Evolutionary conservation across 352 stramenopile species (phyloP).

Genomic region (Phytopythium cucurbitacearum): DNA sequence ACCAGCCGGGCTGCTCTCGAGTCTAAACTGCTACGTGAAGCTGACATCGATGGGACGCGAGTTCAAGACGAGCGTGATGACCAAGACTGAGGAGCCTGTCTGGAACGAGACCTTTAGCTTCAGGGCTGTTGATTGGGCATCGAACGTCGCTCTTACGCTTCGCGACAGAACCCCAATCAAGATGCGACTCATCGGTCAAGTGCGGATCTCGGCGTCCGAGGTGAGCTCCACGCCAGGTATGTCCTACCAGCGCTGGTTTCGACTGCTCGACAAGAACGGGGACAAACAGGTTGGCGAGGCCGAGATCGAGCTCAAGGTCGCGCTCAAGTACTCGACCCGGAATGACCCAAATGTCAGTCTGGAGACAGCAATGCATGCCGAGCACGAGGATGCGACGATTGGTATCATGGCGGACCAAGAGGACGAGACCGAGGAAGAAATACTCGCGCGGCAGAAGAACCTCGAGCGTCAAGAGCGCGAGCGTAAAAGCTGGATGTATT

Average conservation of each 20-base stretch:
- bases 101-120: conserved; percentile 83
- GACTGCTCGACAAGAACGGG: conserved; percentile 42
- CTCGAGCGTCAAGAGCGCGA: conserved; percentile 52
- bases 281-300: conserved; percentile 29
- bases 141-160: conserved; percentile 56
- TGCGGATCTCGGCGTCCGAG: conserved; percentile 49
- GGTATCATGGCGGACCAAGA: conserved; percentile 58
- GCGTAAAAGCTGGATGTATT: conserved; percentile 36
- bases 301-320: conserved; percentile 67
- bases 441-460: conserved; percentile 19
- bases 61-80: conserved; percentile 69
- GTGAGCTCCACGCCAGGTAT: conserved; percentile 55
- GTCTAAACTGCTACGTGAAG: conserved; percentile 73
- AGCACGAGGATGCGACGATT: conserved; percentile 12
- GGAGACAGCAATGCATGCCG: conserved; percentile 9
- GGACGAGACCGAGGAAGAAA: conserved; percentile 74
- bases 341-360: conserved; percentile 41
- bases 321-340: conserved; percentile 56
- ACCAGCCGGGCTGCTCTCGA: conserved; percentile 40
- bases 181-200: conserved; percentile 65
- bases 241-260: conserved; percentile 54
- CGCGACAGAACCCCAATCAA: conserved; percentile 71
- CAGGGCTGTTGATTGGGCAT: conserved; percentile 60
- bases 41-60: conserved; percentile 55
- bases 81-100: conserved; percentile 50